phyloP scores from a whole-genome alignment of 2,329 filamentous ascomycete species.

The Orbilia javanica region DNA sequence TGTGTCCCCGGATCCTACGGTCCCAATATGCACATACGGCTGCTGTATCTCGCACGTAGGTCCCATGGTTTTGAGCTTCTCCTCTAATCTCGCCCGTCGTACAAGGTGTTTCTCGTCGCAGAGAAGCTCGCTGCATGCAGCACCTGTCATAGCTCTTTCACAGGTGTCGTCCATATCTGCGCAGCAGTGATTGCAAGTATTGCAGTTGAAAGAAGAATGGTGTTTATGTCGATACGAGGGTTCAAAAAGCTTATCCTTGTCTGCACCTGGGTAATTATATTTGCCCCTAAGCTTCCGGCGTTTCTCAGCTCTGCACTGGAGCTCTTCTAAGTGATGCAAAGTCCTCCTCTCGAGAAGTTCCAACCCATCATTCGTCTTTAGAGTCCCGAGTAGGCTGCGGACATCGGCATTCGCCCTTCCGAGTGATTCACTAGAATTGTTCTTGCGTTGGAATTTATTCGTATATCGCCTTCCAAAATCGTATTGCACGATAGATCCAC shows the following conservation, averaged over 20 bases:
- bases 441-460: conserved; percentile 58
- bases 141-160: conserved; percentile 57
- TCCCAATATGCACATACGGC: conserved; percentile 63
- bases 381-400: conserved; percentile 60
- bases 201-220: conserved; percentile 44
- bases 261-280: conserved; percentile 62
- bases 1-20: conserved; percentile 63
- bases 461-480: conserved; percentile 61
- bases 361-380: conserved; percentile 58
- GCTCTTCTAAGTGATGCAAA: conserved; percentile 41
- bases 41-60: conserved; percentile 17
- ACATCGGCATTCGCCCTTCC: conserved; percentile 62
- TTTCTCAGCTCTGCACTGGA: conserved; percentile 57
- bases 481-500: conserved; percentile 60
- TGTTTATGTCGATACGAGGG: conserved; percentile 64
- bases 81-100: conserved; percentile 16
- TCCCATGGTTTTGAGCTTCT: not conserved
- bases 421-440: conserved; percentile 58
- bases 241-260: conserved; percentile 62
- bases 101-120: conserved; percentile 61
- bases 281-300: conserved; percentile 15
- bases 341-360: conserved; percentile 50
- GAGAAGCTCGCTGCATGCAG: conserved; percentile 62
- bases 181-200: conserved; percentile 36
- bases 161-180: conserved; percentile 58